Conservation (phyloP, 176 grass and related monocot species). For the Phyllostachys edulis region DNA sequence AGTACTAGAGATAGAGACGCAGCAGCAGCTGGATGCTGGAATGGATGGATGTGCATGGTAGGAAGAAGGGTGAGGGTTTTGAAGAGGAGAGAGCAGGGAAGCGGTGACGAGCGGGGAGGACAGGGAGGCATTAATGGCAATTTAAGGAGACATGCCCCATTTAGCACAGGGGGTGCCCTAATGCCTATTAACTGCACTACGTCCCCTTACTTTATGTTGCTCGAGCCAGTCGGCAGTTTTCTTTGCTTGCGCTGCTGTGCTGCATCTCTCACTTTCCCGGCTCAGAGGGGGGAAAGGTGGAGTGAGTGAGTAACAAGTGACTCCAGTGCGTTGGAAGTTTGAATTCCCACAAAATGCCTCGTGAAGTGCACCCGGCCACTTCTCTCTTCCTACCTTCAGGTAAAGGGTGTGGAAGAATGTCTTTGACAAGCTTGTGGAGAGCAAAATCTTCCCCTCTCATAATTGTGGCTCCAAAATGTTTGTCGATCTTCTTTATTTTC, state of each 20-base stretch:
- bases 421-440: not conserved
- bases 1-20: not conserved
- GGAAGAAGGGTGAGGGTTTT: constrained; percentile 36
- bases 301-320: constrained; percentile 27
- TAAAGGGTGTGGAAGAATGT: constrained; percentile 35
- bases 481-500: not conserved
- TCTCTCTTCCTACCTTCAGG: not conserved
- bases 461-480: not conserved
- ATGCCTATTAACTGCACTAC: constrained; percentile 37
- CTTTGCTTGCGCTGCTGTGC: constrained; percentile 23
- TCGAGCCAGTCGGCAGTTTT: constrained; percentile 12
- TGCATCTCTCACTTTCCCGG: constrained; percentile 25
- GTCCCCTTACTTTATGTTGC: constrained; percentile 18
- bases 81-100: constrained; percentile 28
- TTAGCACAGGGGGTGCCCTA: constrained; percentile 50
- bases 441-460: not conserved
- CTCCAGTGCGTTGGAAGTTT: constrained; percentile 45
- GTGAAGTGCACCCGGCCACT: constrained; percentile 15
- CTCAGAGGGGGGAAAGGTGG: constrained; percentile 2
- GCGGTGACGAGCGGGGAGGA: not conserved
- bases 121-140: constrained; percentile 48
- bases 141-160: constrained; percentile 77
- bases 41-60: constrained; percentile 14
- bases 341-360: constrained; percentile 44
- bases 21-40: not conserved